Evolutionary conservation across 768 basidiomycete species (phyloP).

Genomic region (Amanita phalloides): DNA sequence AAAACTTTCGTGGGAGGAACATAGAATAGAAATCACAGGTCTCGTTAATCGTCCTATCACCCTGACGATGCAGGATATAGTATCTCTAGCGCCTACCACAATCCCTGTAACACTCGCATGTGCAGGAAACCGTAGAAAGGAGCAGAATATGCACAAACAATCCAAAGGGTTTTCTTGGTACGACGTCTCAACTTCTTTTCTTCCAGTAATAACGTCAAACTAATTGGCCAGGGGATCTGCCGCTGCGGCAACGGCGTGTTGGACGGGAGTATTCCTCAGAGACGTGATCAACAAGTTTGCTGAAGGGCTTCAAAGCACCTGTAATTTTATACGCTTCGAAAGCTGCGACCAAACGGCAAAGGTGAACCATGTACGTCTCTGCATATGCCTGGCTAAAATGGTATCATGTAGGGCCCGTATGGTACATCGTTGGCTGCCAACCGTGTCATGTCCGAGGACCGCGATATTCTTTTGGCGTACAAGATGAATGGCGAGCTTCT

Average conservation of each 20-base stretch:
- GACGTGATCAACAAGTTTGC: slow-evolving; percentile 38
- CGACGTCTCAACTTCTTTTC: no score
- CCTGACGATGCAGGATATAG: slow-evolving; percentile 14
- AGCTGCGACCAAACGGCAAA: slow-evolving; percentile 29
- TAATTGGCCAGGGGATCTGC: slow-evolving; percentile 23
- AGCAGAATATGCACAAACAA: slow-evolving; percentile 52
- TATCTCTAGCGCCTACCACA: slow-evolving; percentile 28
- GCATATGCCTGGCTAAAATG: background rate
- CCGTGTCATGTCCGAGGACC: slow-evolving; percentile 2
- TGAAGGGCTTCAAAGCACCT: slow-evolving; percentile 23
- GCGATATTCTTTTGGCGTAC: background rate
- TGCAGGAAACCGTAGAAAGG: slow-evolving; percentile 56
- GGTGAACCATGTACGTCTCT: background rate
- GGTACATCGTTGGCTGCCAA: background rate
- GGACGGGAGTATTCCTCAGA: slow-evolving; percentile 47
- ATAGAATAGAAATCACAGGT: background rate
- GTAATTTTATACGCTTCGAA: slow-evolving; percentile 47
- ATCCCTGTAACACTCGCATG: slow-evolving; percentile 53
- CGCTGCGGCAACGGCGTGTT: slow-evolving; percentile 42
- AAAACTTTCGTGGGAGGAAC: slow-evolving; percentile 20
- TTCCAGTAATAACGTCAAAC: background rate
- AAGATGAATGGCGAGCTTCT: slow-evolving; percentile 15
- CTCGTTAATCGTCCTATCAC: slow-evolving; percentile 2
- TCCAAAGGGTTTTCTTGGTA: slow-evolving; percentile 44
- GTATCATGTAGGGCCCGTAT: background rate